Percentiles rank a stretch among this genome's conserved stretches.
Evolutionary conservation across 352 stramenopile species (phyloP).

Genomic region (Globisporangium ultimum): DNA sequence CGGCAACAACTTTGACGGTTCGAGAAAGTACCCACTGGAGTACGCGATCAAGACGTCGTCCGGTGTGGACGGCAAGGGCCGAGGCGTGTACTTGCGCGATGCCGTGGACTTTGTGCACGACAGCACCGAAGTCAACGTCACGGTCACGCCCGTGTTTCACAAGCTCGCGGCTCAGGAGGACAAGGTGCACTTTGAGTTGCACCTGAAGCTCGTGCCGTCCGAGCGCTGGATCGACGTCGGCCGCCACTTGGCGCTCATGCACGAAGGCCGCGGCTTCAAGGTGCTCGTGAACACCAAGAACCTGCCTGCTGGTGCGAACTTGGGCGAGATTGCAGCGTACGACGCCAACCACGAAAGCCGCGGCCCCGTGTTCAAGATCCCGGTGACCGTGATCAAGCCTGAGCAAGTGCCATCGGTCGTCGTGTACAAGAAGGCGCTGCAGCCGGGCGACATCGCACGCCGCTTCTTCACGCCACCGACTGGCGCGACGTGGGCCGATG

Average conservation of each 20-base stretch:
- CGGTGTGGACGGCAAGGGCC: constrained; percentile 36
- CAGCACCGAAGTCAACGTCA: constrained; percentile 79
- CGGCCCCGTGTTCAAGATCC: constrained; percentile 87
- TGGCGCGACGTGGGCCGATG: constrained; percentile 84
- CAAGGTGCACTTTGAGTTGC: constrained; percentile 88
- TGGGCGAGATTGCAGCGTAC: constrained; percentile 81
- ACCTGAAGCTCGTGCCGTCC: constrained; percentile 78
- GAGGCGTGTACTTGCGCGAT: constrained; percentile 85
- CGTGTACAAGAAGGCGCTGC: constrained; percentile 45
- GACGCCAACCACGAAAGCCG: constrained; percentile 57
- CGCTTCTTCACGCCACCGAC: constrained; percentile 79
- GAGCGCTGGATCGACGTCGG: constrained; percentile 88
- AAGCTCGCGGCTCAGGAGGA: constrained; percentile 75
- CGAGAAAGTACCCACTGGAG: constrained; percentile 49
- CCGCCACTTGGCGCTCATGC: constrained; percentile 84
- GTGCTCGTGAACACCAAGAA: constrained; percentile 86
- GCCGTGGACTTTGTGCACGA: constrained; percentile 69
- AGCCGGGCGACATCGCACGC: constrained; percentile 66
- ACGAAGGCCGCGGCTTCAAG: constrained; percentile 84
- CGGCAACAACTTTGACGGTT: constrained; percentile 63
- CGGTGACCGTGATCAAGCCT: constrained; percentile 88
- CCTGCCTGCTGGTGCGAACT: constrained; percentile 81
- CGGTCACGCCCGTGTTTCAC: constrained; percentile 86
- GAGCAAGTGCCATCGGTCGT: constrained; percentile 41
- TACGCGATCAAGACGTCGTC: constrained; percentile 50